phyloP scores from a whole-genome alignment of 192 early-diverging fungal species.

The Podila minutissima region DNA sequence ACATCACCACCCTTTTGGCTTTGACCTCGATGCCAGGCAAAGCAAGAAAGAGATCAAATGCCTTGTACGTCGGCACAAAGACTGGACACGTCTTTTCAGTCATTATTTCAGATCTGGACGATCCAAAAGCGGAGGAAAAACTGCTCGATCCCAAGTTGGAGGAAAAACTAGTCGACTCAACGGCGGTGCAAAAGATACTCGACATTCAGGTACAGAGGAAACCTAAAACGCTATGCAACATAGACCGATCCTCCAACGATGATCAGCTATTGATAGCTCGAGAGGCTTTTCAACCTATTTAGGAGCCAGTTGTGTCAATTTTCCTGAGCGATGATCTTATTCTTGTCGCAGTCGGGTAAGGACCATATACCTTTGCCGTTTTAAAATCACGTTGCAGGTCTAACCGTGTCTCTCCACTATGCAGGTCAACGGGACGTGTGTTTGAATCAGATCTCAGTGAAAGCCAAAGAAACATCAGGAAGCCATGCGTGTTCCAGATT shows the following conservation, averaged over 20 bases:
- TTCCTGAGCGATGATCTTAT: not conserved
- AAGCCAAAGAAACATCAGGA: not conserved
- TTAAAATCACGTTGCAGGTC: not conserved
- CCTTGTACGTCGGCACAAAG: too few relatives aligned
- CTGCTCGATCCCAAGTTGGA: too few relatives aligned
- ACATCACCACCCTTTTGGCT: not conserved
- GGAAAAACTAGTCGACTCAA: too few relatives aligned
- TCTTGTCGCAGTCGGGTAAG: not conserved
- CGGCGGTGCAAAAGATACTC: too few relatives aligned
- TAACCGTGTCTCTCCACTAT: not conserved
- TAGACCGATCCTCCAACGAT: too few relatives aligned
- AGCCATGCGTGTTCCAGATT: not conserved
- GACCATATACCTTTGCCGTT: not conserved
- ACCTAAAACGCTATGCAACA: too few relatives aligned
- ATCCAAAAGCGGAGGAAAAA: too few relatives aligned
- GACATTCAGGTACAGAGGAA: too few relatives aligned
- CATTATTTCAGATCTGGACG: too few relatives aligned
- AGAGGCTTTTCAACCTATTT: not conserved
- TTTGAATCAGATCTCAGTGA: not conserved
- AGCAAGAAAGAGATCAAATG: not conserved
- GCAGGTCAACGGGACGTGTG: not conserved
- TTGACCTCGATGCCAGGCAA: not conserved
- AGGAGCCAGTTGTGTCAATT: not conserved
- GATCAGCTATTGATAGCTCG: not conserved
- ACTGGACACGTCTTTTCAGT: too few relatives aligned